Percentiles rank a stretch among this genome's conserved stretches.
Conservation (phyloP, 495 filamentous ascomycete species). For the Neurospora sp. region DNA sequence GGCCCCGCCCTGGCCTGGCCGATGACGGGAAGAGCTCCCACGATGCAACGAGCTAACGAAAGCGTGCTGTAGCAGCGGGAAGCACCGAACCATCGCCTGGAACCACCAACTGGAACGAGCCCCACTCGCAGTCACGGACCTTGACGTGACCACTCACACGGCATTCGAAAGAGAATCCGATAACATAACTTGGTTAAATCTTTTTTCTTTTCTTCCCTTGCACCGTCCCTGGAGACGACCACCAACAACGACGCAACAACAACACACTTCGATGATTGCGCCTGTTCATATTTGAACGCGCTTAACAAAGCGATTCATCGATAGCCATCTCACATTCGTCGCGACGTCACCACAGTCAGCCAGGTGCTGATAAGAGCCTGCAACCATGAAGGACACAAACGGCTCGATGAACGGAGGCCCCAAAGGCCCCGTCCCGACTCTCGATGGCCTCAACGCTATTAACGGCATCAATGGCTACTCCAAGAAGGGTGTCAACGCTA, state of each 20-base stretch:
- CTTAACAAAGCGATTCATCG: neutral
- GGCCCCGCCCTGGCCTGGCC: neutral
- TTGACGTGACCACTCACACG: neutral
- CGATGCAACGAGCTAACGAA: neutral
- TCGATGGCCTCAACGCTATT: neutral
- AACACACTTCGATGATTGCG: neutral
- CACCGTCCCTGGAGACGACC: neutral
- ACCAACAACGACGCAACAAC: neutral
- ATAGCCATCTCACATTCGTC: neutral
- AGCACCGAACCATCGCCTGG: neutral
- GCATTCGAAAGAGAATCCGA: neutral
- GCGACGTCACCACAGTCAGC: slow-evolving; percentile 6
- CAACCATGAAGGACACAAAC: slow-evolving; percentile 24
- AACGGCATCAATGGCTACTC: neutral
- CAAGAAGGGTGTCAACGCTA: neutral
- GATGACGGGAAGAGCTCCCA: neutral
- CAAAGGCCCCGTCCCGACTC: neutral
- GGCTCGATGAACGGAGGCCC: slow-evolving; percentile 17
- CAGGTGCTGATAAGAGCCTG: slow-evolving; percentile 12
- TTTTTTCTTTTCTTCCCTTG: neutral
- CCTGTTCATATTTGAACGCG: neutral
- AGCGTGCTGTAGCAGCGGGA: neutral
- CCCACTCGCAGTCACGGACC: neutral
- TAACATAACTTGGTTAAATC: neutral
- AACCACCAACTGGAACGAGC: neutral